Base-by-base conservation (phyloP, 2,329 filamentous ascomycete genomes). In the Nothomitra cinnamomea region DNA sequence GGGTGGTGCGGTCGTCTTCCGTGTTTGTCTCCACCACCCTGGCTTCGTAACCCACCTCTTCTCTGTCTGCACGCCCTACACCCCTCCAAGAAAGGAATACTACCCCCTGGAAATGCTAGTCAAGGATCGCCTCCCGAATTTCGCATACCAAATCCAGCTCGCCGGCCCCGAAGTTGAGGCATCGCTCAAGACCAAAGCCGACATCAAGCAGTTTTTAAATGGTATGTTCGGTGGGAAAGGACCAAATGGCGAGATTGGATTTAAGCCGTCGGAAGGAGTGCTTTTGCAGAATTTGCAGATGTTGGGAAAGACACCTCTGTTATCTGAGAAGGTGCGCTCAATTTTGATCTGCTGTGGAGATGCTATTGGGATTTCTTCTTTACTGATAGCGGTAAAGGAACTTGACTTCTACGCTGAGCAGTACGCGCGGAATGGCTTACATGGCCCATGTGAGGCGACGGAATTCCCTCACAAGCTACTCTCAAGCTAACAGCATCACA, bases 61-160 rank as follows among this genome's bases (percentile, higher is more conserved):
- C 70, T 78, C 78, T 59, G 71, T 95, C 56, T 92, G 86, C 69
- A 89, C 87, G 25, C 85, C 89, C 0, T 94, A 82, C 65, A 61
- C 62, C 2, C 66, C 77, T 2, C 83, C 84, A 0, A 60, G 61
- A 56, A 70, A 65, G 53, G 66, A 64, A 21, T 85, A 71, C 62
- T 57, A 76, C 15, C 70, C 79, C 1, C 69, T 83, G 1, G 76
- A 83, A 61, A 67, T 76, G n/a, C 57, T 85, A 25, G 77, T 84
- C 45, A 70, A 71, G 43, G 69, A 65, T 59, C 62, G 72, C 53
- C 60, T 85, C 41, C 80, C 82, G 43, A 83, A 85, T 61, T 90
- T 94, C 63, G 74, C 69, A 13, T 98, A 98, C 67, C 90, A 95
- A 72, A 65, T 92, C 47, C 87, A 94, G 59, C 77, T 95, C 52